phyloP scores from a whole-genome alignment of 2,329 filamentous ascomycete species.

The Fusarium chaquense region DNA sequence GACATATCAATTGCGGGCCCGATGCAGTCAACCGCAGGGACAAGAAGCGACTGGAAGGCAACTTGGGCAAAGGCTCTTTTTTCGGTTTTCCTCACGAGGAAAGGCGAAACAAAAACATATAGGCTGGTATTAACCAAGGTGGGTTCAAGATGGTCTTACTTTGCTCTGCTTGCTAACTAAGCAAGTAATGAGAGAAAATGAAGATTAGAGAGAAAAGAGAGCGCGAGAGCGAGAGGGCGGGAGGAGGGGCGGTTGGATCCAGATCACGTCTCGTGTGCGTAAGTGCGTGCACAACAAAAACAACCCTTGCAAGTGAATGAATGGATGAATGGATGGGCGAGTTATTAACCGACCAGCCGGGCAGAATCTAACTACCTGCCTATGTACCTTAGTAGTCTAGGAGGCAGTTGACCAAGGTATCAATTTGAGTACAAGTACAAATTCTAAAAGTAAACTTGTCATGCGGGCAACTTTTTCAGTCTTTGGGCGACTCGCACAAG shows the following conservation, averaged over 20 bases:
- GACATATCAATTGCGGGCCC: constrained; percentile 41
- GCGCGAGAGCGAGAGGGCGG: background rate
- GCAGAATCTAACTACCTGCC: background rate
- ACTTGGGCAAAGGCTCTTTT: constrained; percentile 3
- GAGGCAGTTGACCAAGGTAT: background rate
- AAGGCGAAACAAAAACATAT: constrained; percentile 14
- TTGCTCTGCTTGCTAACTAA: constrained; percentile 10
- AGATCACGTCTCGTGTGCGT: constrained; percentile 33
- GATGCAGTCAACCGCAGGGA: constrained; percentile 39
- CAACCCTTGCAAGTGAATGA: constrained; percentile 30
- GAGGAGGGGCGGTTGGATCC: constrained; percentile 20
- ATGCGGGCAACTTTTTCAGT: constrained; percentile 17
- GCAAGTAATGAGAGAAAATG: constrained; percentile 7
- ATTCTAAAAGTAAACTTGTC: constrained; percentile 12
- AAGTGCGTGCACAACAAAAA: constrained; percentile 18
- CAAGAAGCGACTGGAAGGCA: constrained; percentile 26
- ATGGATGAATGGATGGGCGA: background rate
- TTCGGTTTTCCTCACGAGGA: background rate
- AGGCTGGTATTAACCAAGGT: background rate
- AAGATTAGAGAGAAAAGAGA: constrained; percentile 13
- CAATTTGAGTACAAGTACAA: constrained; percentile 6
- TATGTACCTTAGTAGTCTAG: background rate
- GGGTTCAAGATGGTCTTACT: constrained; percentile 12
- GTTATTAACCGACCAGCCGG: constrained; percentile 23
- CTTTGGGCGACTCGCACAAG: constrained; percentile 14